Evolutionary conservation across 2,329 filamentous ascomycete genomes (phyloP).

Genomic region (Parafenestella ontariensis): DNA sequence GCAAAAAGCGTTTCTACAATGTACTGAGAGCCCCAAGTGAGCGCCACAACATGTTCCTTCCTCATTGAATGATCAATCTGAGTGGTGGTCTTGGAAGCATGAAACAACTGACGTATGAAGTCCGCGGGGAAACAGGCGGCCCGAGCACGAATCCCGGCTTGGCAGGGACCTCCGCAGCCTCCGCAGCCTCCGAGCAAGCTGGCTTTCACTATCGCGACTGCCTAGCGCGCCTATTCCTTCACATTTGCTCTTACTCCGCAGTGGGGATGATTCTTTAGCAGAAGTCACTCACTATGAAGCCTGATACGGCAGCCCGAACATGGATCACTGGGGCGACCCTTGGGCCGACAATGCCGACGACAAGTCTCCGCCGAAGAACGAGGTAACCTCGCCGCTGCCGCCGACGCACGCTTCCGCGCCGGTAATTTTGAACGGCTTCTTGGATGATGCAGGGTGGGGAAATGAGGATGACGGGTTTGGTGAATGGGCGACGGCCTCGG

Average conservation of each 20-base stretch:
- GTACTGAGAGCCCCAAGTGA: too few species aligned
- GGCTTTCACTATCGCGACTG: slow-evolving; percentile 4
- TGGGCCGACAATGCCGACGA: slow-evolving; percentile 47
- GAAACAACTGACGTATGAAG: not conserved
- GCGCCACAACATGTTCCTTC: too few species aligned
- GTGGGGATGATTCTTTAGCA: slow-evolving; percentile 40
- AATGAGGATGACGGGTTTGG: slow-evolving; percentile 39
- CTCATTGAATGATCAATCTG: too few species aligned
- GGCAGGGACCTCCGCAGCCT: slow-evolving; percentile 14
- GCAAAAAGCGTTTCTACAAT: too few species aligned
- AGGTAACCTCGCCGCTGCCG: slow-evolving; percentile 29
- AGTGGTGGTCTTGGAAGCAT: too few species aligned
- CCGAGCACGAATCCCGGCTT: slow-evolving; percentile 10
- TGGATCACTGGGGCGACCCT: slow-evolving; percentile 53
- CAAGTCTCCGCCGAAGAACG: slow-evolving; percentile 30
- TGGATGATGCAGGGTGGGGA: slow-evolving; percentile 48
- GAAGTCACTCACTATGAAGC: slow-evolving; percentile 47
- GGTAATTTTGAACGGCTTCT: slow-evolving; percentile 37
- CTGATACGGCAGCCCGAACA: slow-evolving; percentile 36
- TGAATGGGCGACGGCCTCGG: slow-evolving; percentile 34
- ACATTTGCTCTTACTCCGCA: not conserved
- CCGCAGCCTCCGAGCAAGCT: slow-evolving; percentile 12
- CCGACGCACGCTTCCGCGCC: slow-evolving; percentile 21
- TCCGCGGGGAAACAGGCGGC: not conserved
- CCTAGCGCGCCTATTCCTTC: not conserved